Conservation (phyloP, 805 yeast species). For the Zygosaccharomyces bailii region DNA sequence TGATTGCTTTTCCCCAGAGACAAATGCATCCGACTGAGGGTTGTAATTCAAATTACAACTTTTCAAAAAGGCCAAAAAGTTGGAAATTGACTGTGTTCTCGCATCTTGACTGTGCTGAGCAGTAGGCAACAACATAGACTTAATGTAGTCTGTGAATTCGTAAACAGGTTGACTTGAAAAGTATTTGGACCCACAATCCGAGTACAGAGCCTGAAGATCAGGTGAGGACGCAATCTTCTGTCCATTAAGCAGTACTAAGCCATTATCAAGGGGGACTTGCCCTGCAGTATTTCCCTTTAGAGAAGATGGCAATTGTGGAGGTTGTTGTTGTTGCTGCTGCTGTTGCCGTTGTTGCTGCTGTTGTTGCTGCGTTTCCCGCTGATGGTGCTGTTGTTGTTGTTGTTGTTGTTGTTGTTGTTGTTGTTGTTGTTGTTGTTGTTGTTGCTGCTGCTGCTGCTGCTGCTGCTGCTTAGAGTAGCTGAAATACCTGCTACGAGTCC, state of each 20-base stretch:
- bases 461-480: conserved; percentile 10
- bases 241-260: conserved; percentile 50
- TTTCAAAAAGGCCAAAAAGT: conserved; percentile 40
- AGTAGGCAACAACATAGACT: conserved; percentile 22
- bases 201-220: conserved; percentile 49
- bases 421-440: conserved; percentile 8
- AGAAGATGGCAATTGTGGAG: conserved; percentile 2
- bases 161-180: conserved; percentile 48
- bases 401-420: conserved; percentile 12
- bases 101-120: conserved; percentile 9
- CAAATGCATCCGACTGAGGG: conserved; percentile 37
- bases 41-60: conserved; percentile 45
- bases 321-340: conserved; percentile 12
- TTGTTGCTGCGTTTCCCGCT: not conserved
- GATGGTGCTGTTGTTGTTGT: not conserved
- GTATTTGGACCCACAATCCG: conserved; percentile 47
- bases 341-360: conserved; percentile 14
- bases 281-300: conserved; percentile 9
- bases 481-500: conserved; percentile 13
- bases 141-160: conserved; percentile 39
- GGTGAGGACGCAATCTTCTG: conserved; percentile 57
- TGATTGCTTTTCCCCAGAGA: conserved; percentile 25
- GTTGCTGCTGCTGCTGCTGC: conserved; percentile 15
- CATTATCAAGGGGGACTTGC: conserved; percentile 53
- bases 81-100: conserved; percentile 17